Evolutionary conservation across 1,284 basidiomycete genomes (phyloP), one percentile per base, ranked within the genome.

Genomic region (Inonotus hispidus): DNA sequence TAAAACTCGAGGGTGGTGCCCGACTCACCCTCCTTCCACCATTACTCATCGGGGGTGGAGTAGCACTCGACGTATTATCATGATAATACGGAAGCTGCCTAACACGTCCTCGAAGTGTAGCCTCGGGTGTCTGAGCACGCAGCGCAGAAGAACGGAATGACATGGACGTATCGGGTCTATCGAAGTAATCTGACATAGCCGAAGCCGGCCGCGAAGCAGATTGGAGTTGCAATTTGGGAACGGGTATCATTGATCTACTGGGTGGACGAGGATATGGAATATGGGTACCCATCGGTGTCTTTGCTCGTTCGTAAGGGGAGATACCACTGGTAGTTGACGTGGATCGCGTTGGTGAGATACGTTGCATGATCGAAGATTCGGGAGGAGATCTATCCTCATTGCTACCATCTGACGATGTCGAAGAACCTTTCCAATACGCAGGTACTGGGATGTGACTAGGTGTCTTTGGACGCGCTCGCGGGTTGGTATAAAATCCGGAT

Each of bases 161-260:
- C 64, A 75, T 75, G 14, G 80, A 82, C 60, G 82, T 85, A 61
- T 82, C 83, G 3, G 81, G 74, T 49, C 79, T 75, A 29, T 67
- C 72, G 47, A 49, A 49, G 67, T 85, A 84, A 61, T 80, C 79
- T 3, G 90, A 92, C 82, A 88, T 82, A 3, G 87, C 80, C 1
- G 88, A 84, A 1, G 79, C 78, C 0, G 90, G 87, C 49, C 89
- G 79, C 27, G 89, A 90, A 8, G 83, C 83, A 1, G 84, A 80
- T 1, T 84, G 83, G 49, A 91, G 72, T 55, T 88, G 85, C 1
- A 92, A 75, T 64, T 79, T 84, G 3, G 90, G 89, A 21, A 90
- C 78, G 19, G 90, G 90, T 62, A 92, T 92, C 82, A 83, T 87
- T 3, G 90, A 92, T 61, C 87, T 81, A 69, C 89, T 91, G 1